Evolutionary conservation across 768 basidiomycete species (phyloP).

Genomic region (Chalciporus piperatus): DNA sequence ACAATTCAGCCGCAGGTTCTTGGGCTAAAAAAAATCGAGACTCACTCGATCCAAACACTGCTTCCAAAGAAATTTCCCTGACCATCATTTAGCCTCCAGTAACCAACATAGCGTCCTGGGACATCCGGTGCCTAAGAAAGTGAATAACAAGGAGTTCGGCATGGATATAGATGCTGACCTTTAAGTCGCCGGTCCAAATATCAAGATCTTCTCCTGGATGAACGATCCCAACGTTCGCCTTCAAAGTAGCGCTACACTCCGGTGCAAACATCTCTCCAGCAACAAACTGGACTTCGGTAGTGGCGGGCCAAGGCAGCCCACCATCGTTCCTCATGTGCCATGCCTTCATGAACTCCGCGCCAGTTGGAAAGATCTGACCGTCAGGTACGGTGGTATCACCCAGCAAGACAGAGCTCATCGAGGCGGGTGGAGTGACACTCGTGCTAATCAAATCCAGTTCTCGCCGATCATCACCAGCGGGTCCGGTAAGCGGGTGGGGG

Average conservation of each 20-base stretch:
- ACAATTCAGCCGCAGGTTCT: slow-evolving; percentile 1
- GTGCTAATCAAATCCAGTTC: neutral
- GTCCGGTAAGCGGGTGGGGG: neutral
- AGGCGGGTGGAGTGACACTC: neutral
- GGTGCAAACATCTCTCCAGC: slow-evolving; percentile 62
- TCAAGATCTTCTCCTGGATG: slow-evolving; percentile 57
- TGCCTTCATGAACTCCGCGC: slow-evolving; percentile 82
- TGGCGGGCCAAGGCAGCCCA: slow-evolving; percentile 58
- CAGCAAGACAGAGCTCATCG: slow-evolving; percentile 54
- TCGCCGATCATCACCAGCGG: neutral
- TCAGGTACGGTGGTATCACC: slow-evolving; percentile 70
- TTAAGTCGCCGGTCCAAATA: slow-evolving; percentile 71
- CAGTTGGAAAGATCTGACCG: slow-evolving; percentile 76
- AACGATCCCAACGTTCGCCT: slow-evolving; percentile 54
- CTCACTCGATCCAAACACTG: slow-evolving; percentile 79
- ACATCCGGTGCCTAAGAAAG: slow-evolving; percentile 61
- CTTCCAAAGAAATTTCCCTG: slow-evolving; percentile 59
- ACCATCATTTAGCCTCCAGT: slow-evolving; percentile 69
- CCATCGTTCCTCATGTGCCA: slow-evolving; percentile 77
- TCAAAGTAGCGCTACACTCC: slow-evolving; percentile 26
- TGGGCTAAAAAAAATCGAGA: slow-evolving; percentile 7
- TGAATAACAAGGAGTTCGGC: slow-evolving; percentile 3
- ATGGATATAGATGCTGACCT: slow-evolving; percentile 40
- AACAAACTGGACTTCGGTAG: slow-evolving; percentile 66
- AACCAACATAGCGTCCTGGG: slow-evolving; percentile 71